Percentiles rank a stretch among this genome's conserved stretches.
phyloP scores from a whole-genome alignment of 257 asterid genomes.

The Forsythia suspensa region DNA sequence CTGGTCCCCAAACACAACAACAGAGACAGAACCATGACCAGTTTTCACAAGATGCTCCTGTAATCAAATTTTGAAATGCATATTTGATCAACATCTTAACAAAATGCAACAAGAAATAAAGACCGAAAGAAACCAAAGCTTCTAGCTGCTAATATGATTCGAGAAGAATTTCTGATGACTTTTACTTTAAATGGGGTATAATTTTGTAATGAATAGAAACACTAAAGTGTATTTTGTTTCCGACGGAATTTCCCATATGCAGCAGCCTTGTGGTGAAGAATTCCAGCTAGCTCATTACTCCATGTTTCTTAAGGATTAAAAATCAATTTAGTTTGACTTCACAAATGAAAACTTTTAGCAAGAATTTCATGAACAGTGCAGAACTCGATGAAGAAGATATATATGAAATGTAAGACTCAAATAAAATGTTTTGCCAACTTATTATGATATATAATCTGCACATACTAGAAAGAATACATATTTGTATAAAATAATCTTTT shows the following conservation, averaged over 20 bases:
- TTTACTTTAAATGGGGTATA: slow-evolving; percentile 19
- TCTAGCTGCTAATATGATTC: slow-evolving; percentile 27
- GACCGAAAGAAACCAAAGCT: slow-evolving; percentile 28
- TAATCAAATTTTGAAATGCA: slow-evolving; percentile 28
- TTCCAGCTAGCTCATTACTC: slow-evolving; percentile 28
- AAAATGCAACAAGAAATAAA: slow-evolving; percentile 15
- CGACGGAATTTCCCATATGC: slow-evolving; percentile 22
- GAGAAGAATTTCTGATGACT: slow-evolving; percentile 18
- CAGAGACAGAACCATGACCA: slow-evolving; percentile 73
- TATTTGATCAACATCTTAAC: slow-evolving; percentile 27
- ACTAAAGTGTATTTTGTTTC: slow-evolving; percentile 20
- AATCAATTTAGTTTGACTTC: slow-evolving; percentile 19
- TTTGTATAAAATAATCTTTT: too few relatives aligned
- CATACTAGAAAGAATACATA: too few relatives aligned
- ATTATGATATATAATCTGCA: too few relatives aligned
- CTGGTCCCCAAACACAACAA: slow-evolving; percentile 83
- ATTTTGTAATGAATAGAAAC: slow-evolving; percentile 17
- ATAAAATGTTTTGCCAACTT: too few relatives aligned
- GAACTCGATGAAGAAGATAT: background rate
- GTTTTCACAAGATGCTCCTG: slow-evolving; percentile 97
- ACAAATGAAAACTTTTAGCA: background rate
- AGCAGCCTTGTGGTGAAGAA: slow-evolving; percentile 26
- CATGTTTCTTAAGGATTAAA: slow-evolving; percentile 18
- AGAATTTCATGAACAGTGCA: background rate
- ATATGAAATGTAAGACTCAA: too few relatives aligned